Conservation (phyloP, 352 stramenopile species). For the Pythium biforme region DNA sequence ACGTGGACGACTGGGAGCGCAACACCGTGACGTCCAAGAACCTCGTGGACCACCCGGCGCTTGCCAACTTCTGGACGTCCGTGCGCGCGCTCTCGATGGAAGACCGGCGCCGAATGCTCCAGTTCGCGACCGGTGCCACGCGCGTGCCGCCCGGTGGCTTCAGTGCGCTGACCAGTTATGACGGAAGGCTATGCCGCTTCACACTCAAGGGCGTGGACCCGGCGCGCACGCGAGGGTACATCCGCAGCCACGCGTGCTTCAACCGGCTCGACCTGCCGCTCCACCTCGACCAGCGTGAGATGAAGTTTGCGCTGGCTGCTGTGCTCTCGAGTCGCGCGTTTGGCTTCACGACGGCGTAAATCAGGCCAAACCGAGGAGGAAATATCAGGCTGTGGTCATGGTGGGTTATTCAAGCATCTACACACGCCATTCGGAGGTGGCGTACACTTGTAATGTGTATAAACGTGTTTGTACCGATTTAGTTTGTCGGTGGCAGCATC, state of each 20-base stretch:
- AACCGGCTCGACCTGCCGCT: conserved; percentile 91
- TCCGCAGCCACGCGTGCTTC: conserved; percentile 39
- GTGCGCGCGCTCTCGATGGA: conserved; percentile 54
- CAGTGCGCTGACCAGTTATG: conserved; percentile 25
- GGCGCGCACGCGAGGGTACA: conserved; percentile 12
- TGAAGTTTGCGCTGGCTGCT: conserved; percentile 18
- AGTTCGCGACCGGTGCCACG: conserved; percentile 31
- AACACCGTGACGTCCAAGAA: conserved; percentile 46
- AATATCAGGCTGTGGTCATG: too few relatives aligned
- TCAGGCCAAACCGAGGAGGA: too few relatives aligned
- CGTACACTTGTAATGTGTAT: not conserved
- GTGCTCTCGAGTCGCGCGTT: conserved; percentile 16
- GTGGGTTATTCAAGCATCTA: not conserved
- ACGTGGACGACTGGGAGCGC: conserved; percentile 90
- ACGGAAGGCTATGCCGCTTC: conserved; percentile 31
- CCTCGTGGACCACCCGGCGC: conserved; percentile 14
- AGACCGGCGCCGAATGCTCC: conserved; percentile 37
- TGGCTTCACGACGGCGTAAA: conserved; percentile 24
- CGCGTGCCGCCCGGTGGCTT: conserved; percentile 24
- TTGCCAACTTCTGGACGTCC: conserved; percentile 34
- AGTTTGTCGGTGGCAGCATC: conserved; percentile 20
- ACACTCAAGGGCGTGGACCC: conserved; percentile 26
- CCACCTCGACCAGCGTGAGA: conserved; percentile 19
- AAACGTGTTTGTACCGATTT: not conserved
- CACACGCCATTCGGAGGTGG: too few relatives aligned